phyloP scores from a whole-genome alignment of 148 eudicot genomes.

The Beta vulgaris region DNA sequence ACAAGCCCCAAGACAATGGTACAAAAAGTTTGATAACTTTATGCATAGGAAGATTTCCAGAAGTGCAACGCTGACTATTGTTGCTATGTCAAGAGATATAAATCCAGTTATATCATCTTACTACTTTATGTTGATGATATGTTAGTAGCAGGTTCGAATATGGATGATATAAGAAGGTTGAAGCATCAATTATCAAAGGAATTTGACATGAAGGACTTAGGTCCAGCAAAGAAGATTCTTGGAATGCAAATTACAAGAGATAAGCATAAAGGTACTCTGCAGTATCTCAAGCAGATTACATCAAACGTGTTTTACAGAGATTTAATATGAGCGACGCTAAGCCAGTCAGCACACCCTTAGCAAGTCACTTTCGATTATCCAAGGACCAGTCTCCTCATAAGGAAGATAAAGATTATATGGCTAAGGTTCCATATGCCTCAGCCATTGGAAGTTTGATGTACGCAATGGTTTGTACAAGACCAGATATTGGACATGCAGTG shows the following conservation, averaged over 20 bases:
- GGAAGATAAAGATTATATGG: constrained; percentile 23
- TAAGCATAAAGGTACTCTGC: neutral
- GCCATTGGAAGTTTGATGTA: constrained; percentile 30
- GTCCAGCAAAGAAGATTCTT: constrained; percentile 6
- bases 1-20: too few species aligned
- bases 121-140: too few species aligned
- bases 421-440: constrained; percentile 25
- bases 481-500: constrained; percentile 23
- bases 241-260: constrained; percentile 20
- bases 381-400: constrained; percentile 6
- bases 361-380: constrained; percentile 19
- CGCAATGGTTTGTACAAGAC: constrained; percentile 27
- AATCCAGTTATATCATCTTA: constrained; percentile 1
- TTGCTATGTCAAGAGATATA: neutral
- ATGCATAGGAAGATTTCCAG: neutral
- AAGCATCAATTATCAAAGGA: neutral
- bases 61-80: constrained; percentile 1
- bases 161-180: constrained; percentile 5
- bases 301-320: constrained; percentile 4
- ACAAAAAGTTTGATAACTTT: too few species aligned
- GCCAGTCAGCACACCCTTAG: constrained; percentile 20
- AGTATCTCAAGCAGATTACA: constrained; percentile 17
- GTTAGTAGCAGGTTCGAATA: constrained; percentile 4
- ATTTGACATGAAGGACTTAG: constrained; percentile 23
- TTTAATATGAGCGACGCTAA: constrained; percentile 14